Evolutionary conservation across 495 filamentous ascomycete species (phyloP).

Genomic region (Glonium stellatum): DNA sequence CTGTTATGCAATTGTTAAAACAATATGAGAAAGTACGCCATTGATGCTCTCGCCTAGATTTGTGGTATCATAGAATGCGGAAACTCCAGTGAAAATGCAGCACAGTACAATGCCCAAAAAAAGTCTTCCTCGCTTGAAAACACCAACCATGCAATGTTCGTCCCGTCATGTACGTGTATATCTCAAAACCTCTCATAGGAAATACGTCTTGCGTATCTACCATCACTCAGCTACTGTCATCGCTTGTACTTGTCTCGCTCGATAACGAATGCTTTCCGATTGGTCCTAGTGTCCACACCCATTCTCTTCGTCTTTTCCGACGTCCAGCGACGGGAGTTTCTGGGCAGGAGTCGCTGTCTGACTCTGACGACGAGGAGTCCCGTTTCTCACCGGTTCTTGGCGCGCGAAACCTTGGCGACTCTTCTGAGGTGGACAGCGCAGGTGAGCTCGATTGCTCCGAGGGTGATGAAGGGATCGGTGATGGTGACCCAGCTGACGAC

Average conservation of each 20-base stretch:
- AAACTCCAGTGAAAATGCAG: slow-evolving; percentile 20
- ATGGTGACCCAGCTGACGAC: background rate
- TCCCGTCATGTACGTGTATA: background rate
- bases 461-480: slow-evolving; percentile 2
- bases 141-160: background rate
- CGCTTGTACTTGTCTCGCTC: slow-evolving; percentile 9
- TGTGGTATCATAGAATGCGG: slow-evolving; percentile 25
- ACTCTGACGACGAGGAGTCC: slow-evolving; percentile 43
- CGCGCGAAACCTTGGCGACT: slow-evolving; percentile 14
- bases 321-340: slow-evolving; percentile 46
- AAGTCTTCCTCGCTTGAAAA: background rate
- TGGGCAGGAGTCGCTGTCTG: slow-evolving; percentile 38
- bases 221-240: slow-evolving; percentile 21
- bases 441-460: slow-evolving; percentile 10
- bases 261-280: slow-evolving; percentile 8
- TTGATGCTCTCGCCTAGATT: slow-evolving; percentile 4
- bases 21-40: slow-evolving; percentile 4
- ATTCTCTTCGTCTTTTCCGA: slow-evolving; percentile 47
- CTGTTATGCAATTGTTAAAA: background rate
- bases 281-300: slow-evolving; percentile 53
- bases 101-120: slow-evolving; percentile 7
- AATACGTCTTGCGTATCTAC: background rate
- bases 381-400: slow-evolving; percentile 34
- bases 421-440: slow-evolving; percentile 14
- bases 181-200: background rate